Base-by-base conservation (phyloP, 129 eudicot genomes). In the Saposhnikovia divaricata region DNA sequence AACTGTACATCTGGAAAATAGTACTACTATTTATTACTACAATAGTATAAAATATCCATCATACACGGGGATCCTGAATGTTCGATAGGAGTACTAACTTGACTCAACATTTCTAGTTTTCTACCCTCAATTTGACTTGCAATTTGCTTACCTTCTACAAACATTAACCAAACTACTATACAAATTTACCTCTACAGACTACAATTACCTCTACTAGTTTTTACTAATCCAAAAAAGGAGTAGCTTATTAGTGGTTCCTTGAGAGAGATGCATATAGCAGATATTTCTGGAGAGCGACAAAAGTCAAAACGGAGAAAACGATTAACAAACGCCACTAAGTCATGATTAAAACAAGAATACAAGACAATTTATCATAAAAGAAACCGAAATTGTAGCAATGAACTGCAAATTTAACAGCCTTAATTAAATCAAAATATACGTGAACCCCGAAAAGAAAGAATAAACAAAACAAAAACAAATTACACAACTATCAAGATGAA, bases 401-500 rank as follows among this genome's bases (percentile, higher is more conserved):
- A 51, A 51, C 4, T 16, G 21, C 21, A 16, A 15, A 53, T 18
- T 51, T 51, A 46, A 50, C 57, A 50, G 57, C 57, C 9, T 51
- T 2, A 46, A 46, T 46, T 1, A 48, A 57, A 23, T 57, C 66
- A 6, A 55, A 55, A 4, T 51, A 51, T 51, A 51, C 61, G 25
- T 61, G 37, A 25, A 61, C 5, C 25, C 37, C 16, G 13, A 63
- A 63, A 18, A 63, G 2, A 31, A 63, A n/a, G 70, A 27, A 63
- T 63, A 0, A 25, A 63, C 70, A 25, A 61, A 63, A 55, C 11
- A 6, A 25, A 63, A 23, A 7, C 38, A 11, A 61, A 63, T 46
- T 46, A 11, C 50, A 46, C 10, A 12, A 46, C 1, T 6, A 9
- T 63, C 93, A 55, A 21, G 84, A 11, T 87, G n/a, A 3, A 57